These are phyloP conservation scores for Leptodermis oblonga DNA, from an alignment of 257 asterid species.

Conservation along the genomic window DNA sequence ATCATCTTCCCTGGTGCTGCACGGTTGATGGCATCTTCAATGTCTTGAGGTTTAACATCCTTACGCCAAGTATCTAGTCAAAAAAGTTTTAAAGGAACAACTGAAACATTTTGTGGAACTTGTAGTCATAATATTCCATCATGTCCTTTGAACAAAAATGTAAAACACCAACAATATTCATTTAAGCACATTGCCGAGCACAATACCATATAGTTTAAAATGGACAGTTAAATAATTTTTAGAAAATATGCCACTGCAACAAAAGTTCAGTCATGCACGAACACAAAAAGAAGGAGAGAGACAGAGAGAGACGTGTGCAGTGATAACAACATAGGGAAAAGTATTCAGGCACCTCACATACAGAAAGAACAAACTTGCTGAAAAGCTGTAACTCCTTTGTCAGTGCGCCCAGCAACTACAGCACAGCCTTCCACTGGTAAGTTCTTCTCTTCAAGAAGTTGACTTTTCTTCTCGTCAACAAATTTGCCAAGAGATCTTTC, in stretches of 20 bases:
- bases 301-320: neutral
- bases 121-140: neutral
- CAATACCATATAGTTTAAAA: neutral
- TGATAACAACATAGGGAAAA: neutral
- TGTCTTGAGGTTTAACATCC: constrained; percentile 57
- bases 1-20: constrained; percentile 67
- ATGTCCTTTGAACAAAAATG: neutral
- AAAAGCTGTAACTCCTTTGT: constrained; percentile 95
- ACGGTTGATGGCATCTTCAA: constrained; percentile 57
- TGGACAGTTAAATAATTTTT: neutral
- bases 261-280: neutral
- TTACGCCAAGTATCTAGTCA: constrained; percentile 87
- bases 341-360: constrained; percentile 35
- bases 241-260: too few relatives aligned
- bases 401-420: constrained; percentile 93
- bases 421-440: constrained; percentile 73
- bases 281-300: neutral
- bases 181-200: neutral
- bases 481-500: constrained; percentile 77
- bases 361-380: constrained; percentile 95
- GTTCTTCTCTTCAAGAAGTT: constrained; percentile 63
- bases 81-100: neutral
- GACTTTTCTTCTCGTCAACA: constrained; percentile 75
- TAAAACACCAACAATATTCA: neutral
- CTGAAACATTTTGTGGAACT: neutral